These are phyloP conservation scores for Glycine latifolia DNA, from an alignment of 306 rosid species.

Conservation along the genomic window DNA sequence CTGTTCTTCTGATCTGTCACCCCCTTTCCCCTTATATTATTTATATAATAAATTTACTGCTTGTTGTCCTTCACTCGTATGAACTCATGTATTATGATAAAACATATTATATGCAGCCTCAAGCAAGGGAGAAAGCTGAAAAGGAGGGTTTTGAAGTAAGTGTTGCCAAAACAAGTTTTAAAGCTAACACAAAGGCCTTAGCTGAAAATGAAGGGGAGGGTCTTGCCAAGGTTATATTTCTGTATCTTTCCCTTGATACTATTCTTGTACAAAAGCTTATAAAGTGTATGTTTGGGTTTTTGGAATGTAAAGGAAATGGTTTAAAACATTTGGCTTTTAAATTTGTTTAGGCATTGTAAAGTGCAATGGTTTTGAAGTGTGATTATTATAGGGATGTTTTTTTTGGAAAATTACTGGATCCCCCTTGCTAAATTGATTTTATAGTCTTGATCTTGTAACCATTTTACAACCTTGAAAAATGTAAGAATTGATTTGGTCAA, in stretches of 20 bases:
- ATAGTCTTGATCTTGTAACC: neutral
- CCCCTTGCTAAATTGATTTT: constrained; percentile 23
- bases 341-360: neutral
- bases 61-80: neutral
- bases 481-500: constrained; percentile 6
- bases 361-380: constrained; percentile 7
- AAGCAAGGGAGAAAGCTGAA: constrained; percentile 89
- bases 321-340: constrained; percentile 2
- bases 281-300: constrained; percentile 3
- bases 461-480: constrained; percentile 23
- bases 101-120: constrained; percentile 76
- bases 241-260: constrained; percentile 29
- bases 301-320: constrained; percentile 15
- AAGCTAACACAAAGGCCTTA: constrained; percentile 97
- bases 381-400: neutral
- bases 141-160: constrained; percentile 89
- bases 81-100: constrained; percentile 33
- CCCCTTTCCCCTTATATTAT: neutral
- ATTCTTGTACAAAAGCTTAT: constrained; percentile 2
- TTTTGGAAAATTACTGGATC: neutral
- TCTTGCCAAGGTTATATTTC: constrained; percentile 79
- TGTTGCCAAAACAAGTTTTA: constrained; percentile 92
- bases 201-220: constrained; percentile 99
- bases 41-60: constrained; percentile 25
- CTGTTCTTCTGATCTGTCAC: neutral